These are phyloP conservation scores for Tolypocladium tropicale DNA, from an alignment of 2,329 filamentous ascomycete genomes.

Conservation along the genomic window DNA sequence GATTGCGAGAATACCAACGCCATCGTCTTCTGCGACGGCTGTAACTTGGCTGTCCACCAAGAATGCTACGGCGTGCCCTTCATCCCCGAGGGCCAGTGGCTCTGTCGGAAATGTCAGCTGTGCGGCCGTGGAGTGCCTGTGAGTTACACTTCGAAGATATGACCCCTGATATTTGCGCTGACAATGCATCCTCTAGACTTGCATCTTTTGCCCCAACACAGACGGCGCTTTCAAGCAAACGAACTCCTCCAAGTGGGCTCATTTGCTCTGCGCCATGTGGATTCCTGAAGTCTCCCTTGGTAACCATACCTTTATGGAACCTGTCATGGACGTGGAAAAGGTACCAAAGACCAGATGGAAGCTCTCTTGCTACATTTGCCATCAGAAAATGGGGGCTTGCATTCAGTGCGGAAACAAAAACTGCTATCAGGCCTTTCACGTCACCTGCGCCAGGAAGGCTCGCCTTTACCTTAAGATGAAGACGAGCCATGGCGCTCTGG, in stretches of 20 bases:
- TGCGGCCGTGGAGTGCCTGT: conserved; percentile 85
- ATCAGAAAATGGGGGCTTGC: conserved; percentile 94
- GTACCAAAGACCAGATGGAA: conserved; percentile 93
- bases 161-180: conserved; percentile 4
- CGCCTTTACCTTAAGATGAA: conserved; percentile 95
- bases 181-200: conserved; percentile 46
- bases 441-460: conserved; percentile 85
- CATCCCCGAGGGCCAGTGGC: conserved; percentile 97
- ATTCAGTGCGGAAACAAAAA: conserved; percentile 98
- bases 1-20: conserved; percentile 99
- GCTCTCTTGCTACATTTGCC: conserved; percentile 89
- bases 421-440: conserved; percentile 94
- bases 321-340: conserved; percentile 95
- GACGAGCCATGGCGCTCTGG: conserved; percentile 68
- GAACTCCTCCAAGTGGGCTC: conserved; percentile 91
- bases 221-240: conserved; percentile 99
- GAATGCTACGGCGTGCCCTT: conserved; percentile 98
- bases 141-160: conserved; percentile 21
- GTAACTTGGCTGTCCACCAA: conserved; percentile 93
- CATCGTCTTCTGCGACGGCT: conserved; percentile 97
- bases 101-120: conserved; percentile 92
- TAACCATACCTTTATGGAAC: conserved; percentile 96
- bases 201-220: conserved; percentile 96
- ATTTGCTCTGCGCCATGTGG: conserved; percentile 95
- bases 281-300: conserved; percentile 94